These are phyloP conservation scores for Xylona heveae DNA, from an alignment of 495 filamentous ascomycete species.

Conservation along the genomic window DNA sequence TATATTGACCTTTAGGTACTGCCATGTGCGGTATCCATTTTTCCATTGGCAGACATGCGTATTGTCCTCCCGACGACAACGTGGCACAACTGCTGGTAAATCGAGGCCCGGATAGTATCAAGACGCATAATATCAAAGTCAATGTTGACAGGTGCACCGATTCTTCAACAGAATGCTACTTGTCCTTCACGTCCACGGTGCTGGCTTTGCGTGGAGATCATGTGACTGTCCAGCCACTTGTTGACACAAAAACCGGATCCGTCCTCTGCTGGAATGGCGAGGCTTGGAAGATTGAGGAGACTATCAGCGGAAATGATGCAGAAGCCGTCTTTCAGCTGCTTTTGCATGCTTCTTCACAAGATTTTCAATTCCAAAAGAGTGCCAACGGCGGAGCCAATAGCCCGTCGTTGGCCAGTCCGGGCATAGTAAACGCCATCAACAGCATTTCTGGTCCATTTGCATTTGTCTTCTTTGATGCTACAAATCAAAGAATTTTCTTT, in stretches of 20 bases:
- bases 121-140: slow-evolving; percentile 13
- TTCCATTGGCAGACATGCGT: slow-evolving; percentile 20
- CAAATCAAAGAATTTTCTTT: slow-evolving; percentile 41
- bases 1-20: too few species aligned
- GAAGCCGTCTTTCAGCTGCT: slow-evolving; percentile 46
- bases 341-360: slow-evolving; percentile 16
- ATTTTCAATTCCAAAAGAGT: slow-evolving; percentile 1
- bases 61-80: slow-evolving; percentile 18
- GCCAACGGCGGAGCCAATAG: neutral
- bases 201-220: slow-evolving; percentile 61
- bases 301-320: slow-evolving; percentile 55
- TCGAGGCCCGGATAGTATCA: slow-evolving; percentile 34
- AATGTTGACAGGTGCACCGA: neutral
- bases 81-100: slow-evolving; percentile 21
- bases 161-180: slow-evolving; percentile 10
- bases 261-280: slow-evolving; percentile 98
- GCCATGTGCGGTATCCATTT: slow-evolving; percentile 49
- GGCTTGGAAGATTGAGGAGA: slow-evolving; percentile 55
- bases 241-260: slow-evolving; percentile 34
- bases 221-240: slow-evolving; percentile 52
- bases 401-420: neutral
- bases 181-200: slow-evolving; percentile 64
- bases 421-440: slow-evolving; percentile 25
- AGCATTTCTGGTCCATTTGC: slow-evolving; percentile 70
- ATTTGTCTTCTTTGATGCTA: slow-evolving; percentile 67